A percentile compares a stretch with the other conserved stretches of the same genome.
Conservation (phyloP, 768 basidiomycete genomes). For the Asterophora lycoperdoides region DNA sequence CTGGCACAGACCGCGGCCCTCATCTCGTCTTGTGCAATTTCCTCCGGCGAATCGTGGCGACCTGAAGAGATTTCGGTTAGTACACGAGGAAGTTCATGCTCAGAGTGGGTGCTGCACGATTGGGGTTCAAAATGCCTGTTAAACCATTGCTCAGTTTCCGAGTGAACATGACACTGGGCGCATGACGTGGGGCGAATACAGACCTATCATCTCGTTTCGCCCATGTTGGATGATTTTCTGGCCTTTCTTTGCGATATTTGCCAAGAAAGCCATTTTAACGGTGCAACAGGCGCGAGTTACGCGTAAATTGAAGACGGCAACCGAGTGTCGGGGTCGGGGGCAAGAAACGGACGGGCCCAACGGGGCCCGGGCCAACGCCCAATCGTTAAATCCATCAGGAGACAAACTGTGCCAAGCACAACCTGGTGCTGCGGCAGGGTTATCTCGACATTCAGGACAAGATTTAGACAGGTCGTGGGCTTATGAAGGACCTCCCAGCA, state of each 20-base stretch:
- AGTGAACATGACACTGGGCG: too few relatives aligned
- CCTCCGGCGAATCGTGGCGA: conserved; percentile 74
- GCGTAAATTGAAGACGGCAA: too few relatives aligned
- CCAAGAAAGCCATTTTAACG: conserved; percentile 28
- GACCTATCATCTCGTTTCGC: conserved; percentile 36
- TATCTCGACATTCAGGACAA: too few relatives aligned
- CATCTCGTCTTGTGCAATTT: conserved; percentile 65
- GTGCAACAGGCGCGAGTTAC: not conserved
- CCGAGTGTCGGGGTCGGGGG: too few relatives aligned
- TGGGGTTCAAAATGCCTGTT: conserved; percentile 41
- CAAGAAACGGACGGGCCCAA: too few relatives aligned
- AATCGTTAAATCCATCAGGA: too few relatives aligned
- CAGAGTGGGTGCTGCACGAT: conserved; percentile 27
- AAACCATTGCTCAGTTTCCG: not conserved
- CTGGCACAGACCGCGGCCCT: conserved; percentile 68
- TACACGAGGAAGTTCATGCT: not conserved
- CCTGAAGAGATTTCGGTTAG: conserved; percentile 23
- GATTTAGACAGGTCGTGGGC: too few relatives aligned
- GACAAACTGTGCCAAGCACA: too few relatives aligned
- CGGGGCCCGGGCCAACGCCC: too few relatives aligned
- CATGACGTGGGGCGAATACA: not conserved
- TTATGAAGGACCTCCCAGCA: too few relatives aligned
- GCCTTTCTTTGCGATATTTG: conserved; percentile 19
- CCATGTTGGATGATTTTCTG: conserved; percentile 37
- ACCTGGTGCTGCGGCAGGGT: too few relatives aligned